Conservation (phyloP, 306 rosid genomes). For the Glycine soja region DNA sequence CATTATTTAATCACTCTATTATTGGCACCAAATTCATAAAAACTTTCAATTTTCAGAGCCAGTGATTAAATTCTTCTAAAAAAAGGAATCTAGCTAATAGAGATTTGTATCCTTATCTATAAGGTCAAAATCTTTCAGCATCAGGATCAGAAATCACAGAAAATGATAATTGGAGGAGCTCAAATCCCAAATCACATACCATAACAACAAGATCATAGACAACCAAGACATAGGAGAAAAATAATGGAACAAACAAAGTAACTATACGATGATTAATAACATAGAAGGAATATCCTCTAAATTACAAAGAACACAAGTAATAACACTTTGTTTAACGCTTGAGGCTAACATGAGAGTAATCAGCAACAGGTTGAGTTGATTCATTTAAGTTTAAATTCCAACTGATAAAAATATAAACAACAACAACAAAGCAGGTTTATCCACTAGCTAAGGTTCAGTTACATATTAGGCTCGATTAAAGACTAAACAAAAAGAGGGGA, state of each 20-base stretch:
- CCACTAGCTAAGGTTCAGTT: too few species aligned
- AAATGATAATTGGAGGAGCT: not conserved
- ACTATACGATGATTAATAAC: not conserved
- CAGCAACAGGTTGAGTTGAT: not conserved
- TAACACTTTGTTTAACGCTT: not conserved
- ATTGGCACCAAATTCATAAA: too few species aligned
- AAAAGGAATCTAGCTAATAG: too few species aligned
- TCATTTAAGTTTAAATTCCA: slow-evolving; percentile 13
- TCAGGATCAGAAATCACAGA: too few species aligned
- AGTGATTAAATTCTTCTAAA: too few species aligned
- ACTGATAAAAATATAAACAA: not conserved
- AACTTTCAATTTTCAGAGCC: too few species aligned
- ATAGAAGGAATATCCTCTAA: slow-evolving; percentile 2
- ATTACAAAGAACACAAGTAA: not conserved
- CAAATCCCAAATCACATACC: slow-evolving; percentile 11
- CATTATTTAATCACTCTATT: too few species aligned
- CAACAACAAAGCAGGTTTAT: too few species aligned
- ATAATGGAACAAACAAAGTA: slow-evolving; percentile 21
- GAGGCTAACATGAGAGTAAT: slow-evolving; percentile 7
- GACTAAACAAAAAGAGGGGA: not conserved
- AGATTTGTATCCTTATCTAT: too few species aligned
- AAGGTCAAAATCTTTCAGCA: too few species aligned
- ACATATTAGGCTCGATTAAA: too few species aligned
- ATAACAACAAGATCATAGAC: slow-evolving; percentile 5
- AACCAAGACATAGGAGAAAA: slow-evolving; percentile 33